Percentiles rank a stretch among this genome's conserved stretches.
phyloP scores from a whole-genome alignment of 2,329 filamentous ascomycete genomes.

The Rugonectria rugulosa region DNA sequence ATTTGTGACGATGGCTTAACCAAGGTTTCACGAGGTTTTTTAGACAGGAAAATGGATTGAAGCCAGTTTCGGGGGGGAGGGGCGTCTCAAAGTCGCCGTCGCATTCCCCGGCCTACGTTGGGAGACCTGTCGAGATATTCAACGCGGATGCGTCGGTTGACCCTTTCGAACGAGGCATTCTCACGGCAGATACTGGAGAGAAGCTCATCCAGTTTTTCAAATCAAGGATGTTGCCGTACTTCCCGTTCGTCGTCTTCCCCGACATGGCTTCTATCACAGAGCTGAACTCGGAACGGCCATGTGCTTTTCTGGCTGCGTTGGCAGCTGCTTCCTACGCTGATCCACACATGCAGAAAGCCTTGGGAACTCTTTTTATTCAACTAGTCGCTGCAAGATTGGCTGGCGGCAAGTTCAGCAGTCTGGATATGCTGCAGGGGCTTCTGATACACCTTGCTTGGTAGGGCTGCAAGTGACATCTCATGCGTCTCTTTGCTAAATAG shows the following conservation, averaged over 20 bases:
- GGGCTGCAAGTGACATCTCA: accelerated
- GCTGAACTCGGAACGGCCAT: slow-evolving; percentile 31
- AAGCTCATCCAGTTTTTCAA: slow-evolving; percentile 29
- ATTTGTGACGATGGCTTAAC: no score
- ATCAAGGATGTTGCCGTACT: slow-evolving; percentile 35
- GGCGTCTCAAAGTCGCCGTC: slow-evolving; percentile 22
- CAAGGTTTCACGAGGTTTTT: no score
- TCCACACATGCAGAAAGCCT: slow-evolving; percentile 23
- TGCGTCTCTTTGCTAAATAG: not conserved
- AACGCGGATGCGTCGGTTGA: slow-evolving; percentile 23
- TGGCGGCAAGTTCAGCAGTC: slow-evolving; percentile 28
- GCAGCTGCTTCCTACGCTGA: slow-evolving; percentile 32
- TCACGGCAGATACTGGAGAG: slow-evolving; percentile 25
- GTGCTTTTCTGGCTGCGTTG: slow-evolving; percentile 38
- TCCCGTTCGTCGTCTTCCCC: slow-evolving; percentile 41
- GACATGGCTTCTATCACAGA: slow-evolving; percentile 15
- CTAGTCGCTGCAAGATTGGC: slow-evolving; percentile 29
- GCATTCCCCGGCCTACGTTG: not conserved
- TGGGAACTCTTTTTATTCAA: slow-evolving; percentile 37
- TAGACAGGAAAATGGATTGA: not conserved
- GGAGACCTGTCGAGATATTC: not conserved
- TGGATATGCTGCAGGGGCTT: slow-evolving; percentile 42
- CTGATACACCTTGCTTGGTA: slow-evolving; percentile 43
- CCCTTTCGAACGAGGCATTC: slow-evolving; percentile 30
- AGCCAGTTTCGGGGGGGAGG: not conserved